Evolutionary conservation across 768 basidiomycete species (phyloP), one percentile per base, ranked within the genome.

Genomic region (Filobasidium wieringae): DNA sequence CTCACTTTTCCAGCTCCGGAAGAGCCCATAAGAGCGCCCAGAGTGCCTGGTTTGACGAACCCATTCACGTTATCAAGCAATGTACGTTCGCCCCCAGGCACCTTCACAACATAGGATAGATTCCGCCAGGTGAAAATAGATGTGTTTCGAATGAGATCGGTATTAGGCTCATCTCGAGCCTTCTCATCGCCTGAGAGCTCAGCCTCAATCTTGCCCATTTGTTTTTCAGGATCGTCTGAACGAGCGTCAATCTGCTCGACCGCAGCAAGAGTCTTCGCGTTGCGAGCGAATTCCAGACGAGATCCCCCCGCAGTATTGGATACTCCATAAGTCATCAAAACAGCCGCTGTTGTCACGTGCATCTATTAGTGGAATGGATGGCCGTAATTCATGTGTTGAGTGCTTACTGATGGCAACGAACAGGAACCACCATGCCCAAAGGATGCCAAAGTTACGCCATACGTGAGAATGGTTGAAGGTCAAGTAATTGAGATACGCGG

Each of bases 31-130:
- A 92, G 78, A 0, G 88, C 89, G 0, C 88, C 89, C 60, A 43
- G 81, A 71, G 83, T 88, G 4, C 89, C 88, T 0, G 88, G 89
- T 9, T 80, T 81, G 19, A 88, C 87, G 70, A 80, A 90, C 0
- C 88, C 88, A 29, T 82, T 85, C 12, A 91, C 79, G 45, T 86
- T 79, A 61, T 88, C 79, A 55, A 89, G 76, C 1, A 89, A 76
- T 36, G 63, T 59, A 37, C 71, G 22, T 33, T 67, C 64, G 43
- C 68, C 50, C 2, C 61, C 54, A 22, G 60, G 34, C 1, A 53
- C 61, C 43, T 66, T 61, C 29, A 70, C 70, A 31, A 62, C 69
- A 57, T 70, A 68, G 15, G 62, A 58, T 55, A 76, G 67, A 41
- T 71, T 40, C 49, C 66, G 59, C 75, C 75, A 72, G 39, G 76